phyloP scores from a whole-genome alignment of 2,329 filamentous ascomycete genomes.

The Aspergillus niger region DNA sequence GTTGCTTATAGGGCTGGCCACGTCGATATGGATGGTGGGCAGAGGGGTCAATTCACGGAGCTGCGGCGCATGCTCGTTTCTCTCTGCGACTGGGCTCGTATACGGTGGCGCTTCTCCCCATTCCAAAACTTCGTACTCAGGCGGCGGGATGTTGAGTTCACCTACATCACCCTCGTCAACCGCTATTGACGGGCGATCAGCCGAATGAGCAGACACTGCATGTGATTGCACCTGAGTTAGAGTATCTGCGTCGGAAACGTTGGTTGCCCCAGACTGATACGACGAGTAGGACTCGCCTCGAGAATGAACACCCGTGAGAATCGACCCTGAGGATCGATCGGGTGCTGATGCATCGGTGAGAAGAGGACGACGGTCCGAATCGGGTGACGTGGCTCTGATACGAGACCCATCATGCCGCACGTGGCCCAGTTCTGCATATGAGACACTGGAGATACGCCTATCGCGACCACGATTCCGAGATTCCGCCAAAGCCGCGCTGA shows the following conservation, averaged over 20 bases:
- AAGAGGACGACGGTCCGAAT: conserved; percentile 51
- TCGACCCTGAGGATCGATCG: conserved; percentile 31
- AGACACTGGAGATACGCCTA: conserved; percentile 50
- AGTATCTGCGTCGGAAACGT: conserved; percentile 32
- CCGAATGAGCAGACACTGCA: conserved; percentile 27
- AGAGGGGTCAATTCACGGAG: conserved; percentile 26
- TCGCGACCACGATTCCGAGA: conserved; percentile 48
- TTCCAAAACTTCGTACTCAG: conserved; percentile 45
- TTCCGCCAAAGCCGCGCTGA: conserved; percentile 43
- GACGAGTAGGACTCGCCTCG: conserved; percentile 41
- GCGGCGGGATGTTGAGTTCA: conserved; percentile 41
- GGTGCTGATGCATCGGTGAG: conserved; percentile 39
- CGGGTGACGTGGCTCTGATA: conserved; percentile 49
- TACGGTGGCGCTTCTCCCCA: conserved; percentile 50
- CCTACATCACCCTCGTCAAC: conserved; percentile 41
- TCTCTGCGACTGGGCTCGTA: conserved; percentile 28
- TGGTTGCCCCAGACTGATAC: conserved; percentile 34
- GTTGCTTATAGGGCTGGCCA: conserved; percentile 30
- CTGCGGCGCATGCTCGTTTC: conserved; percentile 18
- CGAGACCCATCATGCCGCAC: conserved; percentile 53
- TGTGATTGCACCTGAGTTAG: conserved; percentile 33
- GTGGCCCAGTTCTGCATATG: conserved; percentile 50
- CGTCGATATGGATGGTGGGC: conserved; percentile 37
- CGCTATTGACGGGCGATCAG: conserved; percentile 21
- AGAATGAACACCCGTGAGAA: conserved; percentile 30